Conservation (phyloP, 2,329 filamentous ascomycete genomes). For the Paraphaeosphaeria sporulosa region DNA sequence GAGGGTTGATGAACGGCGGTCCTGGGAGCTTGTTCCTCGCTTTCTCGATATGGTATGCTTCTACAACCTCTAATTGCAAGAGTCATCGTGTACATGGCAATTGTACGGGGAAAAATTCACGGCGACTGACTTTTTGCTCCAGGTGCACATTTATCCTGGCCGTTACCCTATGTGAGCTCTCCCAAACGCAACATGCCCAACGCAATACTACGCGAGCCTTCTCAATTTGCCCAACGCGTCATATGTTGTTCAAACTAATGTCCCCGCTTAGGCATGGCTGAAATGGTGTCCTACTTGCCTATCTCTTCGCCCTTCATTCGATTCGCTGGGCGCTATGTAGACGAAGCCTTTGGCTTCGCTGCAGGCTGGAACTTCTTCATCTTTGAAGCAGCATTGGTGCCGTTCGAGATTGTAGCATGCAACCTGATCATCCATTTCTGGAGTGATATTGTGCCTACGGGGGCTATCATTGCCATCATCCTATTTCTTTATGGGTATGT, state of each 20-base stretch:
- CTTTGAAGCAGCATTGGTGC: conserved; percentile 72
- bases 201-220: conserved; percentile 25
- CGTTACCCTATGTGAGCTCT: conserved; percentile 50
- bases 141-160: conserved; percentile 54
- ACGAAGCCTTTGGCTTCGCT: conserved; percentile 77
- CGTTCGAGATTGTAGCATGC: conserved; percentile 68
- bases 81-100: not conserved
- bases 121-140: conserved; percentile 14
- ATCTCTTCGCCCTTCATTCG: conserved; percentile 81
- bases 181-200: conserved; percentile 33
- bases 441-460: conserved; percentile 66
- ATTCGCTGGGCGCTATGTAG: conserved; percentile 77
- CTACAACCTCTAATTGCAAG: not conserved
- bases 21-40: conserved; percentile 57
- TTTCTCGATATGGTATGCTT: conserved; percentile 54
- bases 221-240: conserved; percentile 21
- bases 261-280: conserved; percentile 61
- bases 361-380: conserved; percentile 79
- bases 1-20: conserved; percentile 55
- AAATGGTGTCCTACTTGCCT: conserved; percentile 80
- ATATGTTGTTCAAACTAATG: conserved; percentile 26
- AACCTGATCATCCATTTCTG: conserved; percentile 52
- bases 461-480: conserved; percentile 67
- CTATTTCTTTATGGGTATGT: conserved; percentile 66
- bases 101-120: not conserved